Base-by-base conservation (phyloP, 192 early-diverging fungal genomes). In the Irineochytrium annulatum region DNA sequence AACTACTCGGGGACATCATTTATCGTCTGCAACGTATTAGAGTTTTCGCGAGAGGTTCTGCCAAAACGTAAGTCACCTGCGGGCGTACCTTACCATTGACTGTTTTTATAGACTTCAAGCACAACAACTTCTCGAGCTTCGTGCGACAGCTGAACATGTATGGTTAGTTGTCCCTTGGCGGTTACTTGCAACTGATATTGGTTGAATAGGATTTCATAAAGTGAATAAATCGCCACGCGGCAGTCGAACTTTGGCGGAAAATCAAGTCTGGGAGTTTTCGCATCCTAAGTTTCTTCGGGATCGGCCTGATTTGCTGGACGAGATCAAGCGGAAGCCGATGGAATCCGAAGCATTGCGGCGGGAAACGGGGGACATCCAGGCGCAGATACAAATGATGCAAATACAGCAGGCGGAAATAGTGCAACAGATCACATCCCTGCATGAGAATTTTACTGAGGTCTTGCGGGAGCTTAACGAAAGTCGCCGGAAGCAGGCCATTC, bases 261-360 rank as follows among this genome's bases (percentile, higher is more conserved):
- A 93, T 74, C 91, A 93, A 67, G 89, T 91, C 65, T 93, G 72
- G 26, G 72, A 74, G 33, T 74, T 74, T 56, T 67, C 46, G 28
- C 72, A 74, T 39, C 68, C 67, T 1, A 67, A 68, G 30, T 74
- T 74, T 49, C 20, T 74, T 2, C 55, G 63, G 13, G 43, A 29
- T 55, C 57, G 85, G 4, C 78, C 87, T 3, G 88, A 90, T 63
- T 65, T 91, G 57, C 74, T 91, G 17, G 90, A 95, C 62, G 91
- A 93, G 58, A 95, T 95, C 68, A 92, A 92, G 65, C 81, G 92
- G 56, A 94, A 94, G 67, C 81, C 91, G 2, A 90, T 91, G 82
- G 91, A 94, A 52, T 81, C 89, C 16, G 91, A 91, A 51, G 71
- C 81, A 24, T 65, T 81, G 63, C 68, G 89, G 31, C 72, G 87